Evolutionary conservation across 768 basidiomycete genomes (phyloP), one percentile per base, ranked within the genome.

Genomic region (Coprinopsis sp.): DNA sequence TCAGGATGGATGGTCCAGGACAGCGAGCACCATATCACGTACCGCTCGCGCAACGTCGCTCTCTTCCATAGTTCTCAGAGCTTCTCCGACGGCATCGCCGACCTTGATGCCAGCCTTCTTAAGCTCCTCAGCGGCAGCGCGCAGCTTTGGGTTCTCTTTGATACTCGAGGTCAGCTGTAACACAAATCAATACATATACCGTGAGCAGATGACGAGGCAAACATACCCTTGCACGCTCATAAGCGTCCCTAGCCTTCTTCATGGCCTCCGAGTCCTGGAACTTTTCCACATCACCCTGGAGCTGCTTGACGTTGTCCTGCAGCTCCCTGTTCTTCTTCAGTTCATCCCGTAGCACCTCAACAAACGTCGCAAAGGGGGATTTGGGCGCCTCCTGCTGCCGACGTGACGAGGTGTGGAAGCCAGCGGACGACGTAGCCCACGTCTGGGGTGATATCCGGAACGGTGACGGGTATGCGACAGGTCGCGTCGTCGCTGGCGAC

Each of bases 251-350:
- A 2, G 93, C 93, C 57, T 77, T 78, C 71, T 90, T 91, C 91
- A 99, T 85, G 12, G 93, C 87, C 61, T 95, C 92, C 44, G 91
- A 92, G 64, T 97, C 96, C 72, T 97, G 94, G 39, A 97, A 68
- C 69, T 96, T 96, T 69, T 91, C 90, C 29, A 96, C 95, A 64
- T 98, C 93, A 52, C 96, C 96, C 68, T 95, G 91, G 14, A 99
- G 76, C 68, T 96, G 91, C 71, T 93, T 94, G 38, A 97, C 87
- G 66, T 95, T 95, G 27, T 98, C 94, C 69, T 95, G 91, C 40
- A 96, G 74, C 63, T 95, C 94, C 53, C 92, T 71, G 61, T 91
- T 95, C 75, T 97, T 98, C 62, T 81, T 76, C 36, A 99, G 68
- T 68, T 99, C 96, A 44, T 96, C 93, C 55, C 78, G 82, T 36